These are phyloP conservation scores for Onygena corvina DNA, from an alignment of 2,329 filamentous ascomycete genomes.

Conservation along the genomic window DNA sequence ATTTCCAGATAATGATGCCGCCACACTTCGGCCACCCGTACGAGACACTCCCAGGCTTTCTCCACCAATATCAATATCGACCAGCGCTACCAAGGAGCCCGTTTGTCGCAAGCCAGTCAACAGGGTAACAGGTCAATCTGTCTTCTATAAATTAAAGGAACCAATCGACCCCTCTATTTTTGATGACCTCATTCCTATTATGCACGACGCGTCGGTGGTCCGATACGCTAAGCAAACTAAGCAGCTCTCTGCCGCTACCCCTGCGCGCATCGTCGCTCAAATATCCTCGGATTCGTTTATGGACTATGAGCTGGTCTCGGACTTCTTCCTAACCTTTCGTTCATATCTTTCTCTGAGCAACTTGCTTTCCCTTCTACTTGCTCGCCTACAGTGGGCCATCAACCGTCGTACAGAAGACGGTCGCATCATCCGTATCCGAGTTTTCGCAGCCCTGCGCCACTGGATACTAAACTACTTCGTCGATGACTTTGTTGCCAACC, in stretches of 20 bases:
- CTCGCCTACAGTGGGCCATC: slow-evolving; percentile 77
- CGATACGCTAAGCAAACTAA: slow-evolving; percentile 61
- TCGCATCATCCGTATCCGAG: slow-evolving; percentile 86
- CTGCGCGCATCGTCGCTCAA: slow-evolving; percentile 81
- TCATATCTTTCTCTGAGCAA: slow-evolving; percentile 67
- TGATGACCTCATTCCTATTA: slow-evolving; percentile 65
- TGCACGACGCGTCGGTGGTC: slow-evolving; percentile 71
- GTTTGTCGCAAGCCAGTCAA: neutral
- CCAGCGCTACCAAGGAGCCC: slow-evolving; percentile 31
- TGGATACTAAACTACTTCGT: slow-evolving; percentile 98
- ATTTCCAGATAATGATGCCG: slow-evolving; percentile 65
- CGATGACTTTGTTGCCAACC: slow-evolving; percentile 78
- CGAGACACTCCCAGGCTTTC: neutral
- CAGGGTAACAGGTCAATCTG: neutral
- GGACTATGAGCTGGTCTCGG: slow-evolving; percentile 91
- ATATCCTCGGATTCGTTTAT: slow-evolving; percentile 93
- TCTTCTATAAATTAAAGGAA: slow-evolving; percentile 43
- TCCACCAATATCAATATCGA: slow-evolving; percentile 40
- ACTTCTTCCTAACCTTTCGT: slow-evolving; percentile 94
- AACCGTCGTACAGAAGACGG: slow-evolving; percentile 68
- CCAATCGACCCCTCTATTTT: slow-evolving; percentile 58
- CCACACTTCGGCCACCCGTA: slow-evolving; percentile 51
- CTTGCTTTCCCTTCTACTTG: slow-evolving; percentile 70
- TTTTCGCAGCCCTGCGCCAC: slow-evolving; percentile 87
- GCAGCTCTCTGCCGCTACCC: slow-evolving; percentile 77